Conservation (phyloP, 148 eudicot species). For the Agrostemma githago region DNA sequence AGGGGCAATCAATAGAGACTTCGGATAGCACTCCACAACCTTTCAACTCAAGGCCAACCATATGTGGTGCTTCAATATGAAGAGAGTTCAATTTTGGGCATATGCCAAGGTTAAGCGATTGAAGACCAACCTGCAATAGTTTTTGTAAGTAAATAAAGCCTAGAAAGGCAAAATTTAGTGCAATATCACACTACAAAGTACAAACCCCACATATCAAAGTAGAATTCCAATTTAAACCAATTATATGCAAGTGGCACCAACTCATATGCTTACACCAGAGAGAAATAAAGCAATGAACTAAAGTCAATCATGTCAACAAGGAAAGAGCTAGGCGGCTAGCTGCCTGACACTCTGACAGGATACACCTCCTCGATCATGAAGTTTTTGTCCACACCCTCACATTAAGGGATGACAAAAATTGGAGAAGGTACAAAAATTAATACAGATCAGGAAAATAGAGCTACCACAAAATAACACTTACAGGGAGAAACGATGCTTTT, state of each 20-base stretch:
- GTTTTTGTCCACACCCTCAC: neutral
- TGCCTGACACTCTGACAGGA: neutral
- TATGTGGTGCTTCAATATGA: conserved; percentile 60
- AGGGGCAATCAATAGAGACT: conserved; percentile 74
- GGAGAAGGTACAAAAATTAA: neutral
- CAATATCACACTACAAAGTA: neutral
- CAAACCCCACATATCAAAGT: neutral
- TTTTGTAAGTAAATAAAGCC: neutral
- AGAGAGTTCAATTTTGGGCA: conserved; percentile 82
- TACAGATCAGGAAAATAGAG: neutral
- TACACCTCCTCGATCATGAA: neutral
- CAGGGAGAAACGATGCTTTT: conserved; percentile 81
- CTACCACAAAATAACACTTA: conserved; percentile 29
- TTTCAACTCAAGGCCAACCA: conserved; percentile 89
- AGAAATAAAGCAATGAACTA: neutral
- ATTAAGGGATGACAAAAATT: neutral
- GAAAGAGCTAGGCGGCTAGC: neutral
- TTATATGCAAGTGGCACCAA: neutral
- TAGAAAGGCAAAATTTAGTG: neutral
- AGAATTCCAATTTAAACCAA: neutral
- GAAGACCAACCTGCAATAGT: conserved; percentile 78
- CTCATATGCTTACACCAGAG: neutral
- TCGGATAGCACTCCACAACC: conserved; percentile 96
- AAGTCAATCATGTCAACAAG: neutral
- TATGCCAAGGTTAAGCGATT: conserved; percentile 81